phyloP scores from a whole-genome alignment of 179 eudicot species.

The Sideroxylon spinosum region DNA sequence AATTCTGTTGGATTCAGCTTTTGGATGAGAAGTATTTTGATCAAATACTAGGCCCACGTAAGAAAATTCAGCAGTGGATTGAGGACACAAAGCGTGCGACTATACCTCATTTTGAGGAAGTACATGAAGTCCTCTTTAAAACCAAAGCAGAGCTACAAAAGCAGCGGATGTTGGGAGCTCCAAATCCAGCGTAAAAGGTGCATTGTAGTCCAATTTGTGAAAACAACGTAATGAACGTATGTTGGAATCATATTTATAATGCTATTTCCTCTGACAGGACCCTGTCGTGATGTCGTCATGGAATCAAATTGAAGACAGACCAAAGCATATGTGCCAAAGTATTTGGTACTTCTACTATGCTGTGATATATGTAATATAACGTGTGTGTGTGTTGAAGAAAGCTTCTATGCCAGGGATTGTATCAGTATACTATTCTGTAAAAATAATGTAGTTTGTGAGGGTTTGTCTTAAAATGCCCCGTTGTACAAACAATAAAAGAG shows the following conservation, averaged over 20 bases:
- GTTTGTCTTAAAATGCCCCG: background rate
- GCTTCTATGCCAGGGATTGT: background rate
- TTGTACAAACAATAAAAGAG: too few relatives aligned
- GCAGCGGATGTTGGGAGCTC: conserved; percentile 22
- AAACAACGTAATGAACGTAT: background rate
- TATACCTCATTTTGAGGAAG: conserved; percentile 71
- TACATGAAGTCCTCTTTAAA: conserved; percentile 43
- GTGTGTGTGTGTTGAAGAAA: background rate
- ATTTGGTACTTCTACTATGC: background rate
- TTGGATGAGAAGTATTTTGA: conserved; percentile 43
- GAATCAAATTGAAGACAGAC: background rate
- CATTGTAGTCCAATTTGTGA: conserved; percentile 33
- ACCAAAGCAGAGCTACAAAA: conserved; percentile 40
- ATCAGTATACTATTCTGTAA: background rate
- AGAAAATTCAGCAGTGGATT: conserved; percentile 64
- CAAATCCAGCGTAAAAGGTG: background rate
- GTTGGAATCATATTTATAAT: background rate
- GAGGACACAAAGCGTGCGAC: conserved; percentile 62
- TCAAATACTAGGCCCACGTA: conserved; percentile 57
- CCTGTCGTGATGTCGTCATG: background rate
- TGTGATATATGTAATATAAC: background rate
- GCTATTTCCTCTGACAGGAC: background rate
- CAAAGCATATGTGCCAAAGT: background rate
- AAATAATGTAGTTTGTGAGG: background rate
- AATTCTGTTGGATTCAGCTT: conserved; percentile 34